Conservation (phyloP, 2,329 filamentous ascomycete genomes). For the Cylindrodendrum hubeiense region DNA sequence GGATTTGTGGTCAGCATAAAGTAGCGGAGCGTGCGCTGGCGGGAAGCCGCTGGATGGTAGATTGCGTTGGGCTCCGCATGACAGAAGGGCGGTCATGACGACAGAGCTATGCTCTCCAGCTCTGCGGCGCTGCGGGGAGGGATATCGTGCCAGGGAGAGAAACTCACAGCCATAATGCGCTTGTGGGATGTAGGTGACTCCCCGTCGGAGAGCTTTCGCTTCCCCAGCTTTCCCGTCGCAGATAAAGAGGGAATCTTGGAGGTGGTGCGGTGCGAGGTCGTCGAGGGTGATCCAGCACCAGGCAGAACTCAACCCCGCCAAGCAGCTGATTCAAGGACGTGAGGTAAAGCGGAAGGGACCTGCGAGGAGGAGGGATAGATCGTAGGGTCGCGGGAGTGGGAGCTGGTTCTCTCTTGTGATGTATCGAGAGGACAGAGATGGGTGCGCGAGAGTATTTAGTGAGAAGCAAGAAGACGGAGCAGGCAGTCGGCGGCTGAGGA, state of each 20-base stretch:
- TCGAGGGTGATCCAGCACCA: constrained; percentile 48
- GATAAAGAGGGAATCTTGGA: constrained; percentile 52
- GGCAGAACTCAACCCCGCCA: constrained; percentile 55
- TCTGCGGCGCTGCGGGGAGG: background rate
- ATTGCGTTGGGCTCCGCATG: background rate
- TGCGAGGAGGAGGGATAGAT: constrained; percentile 24
- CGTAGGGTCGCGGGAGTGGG: constrained; percentile 28
- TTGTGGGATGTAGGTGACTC: constrained; percentile 69
- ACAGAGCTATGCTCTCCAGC: constrained; percentile 1
- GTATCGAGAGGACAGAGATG: constrained; percentile 6
- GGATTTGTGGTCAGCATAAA: constrained; percentile 22
- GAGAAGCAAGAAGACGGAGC: constrained; percentile 24
- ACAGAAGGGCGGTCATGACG: constrained; percentile 12
- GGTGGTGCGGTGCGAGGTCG: constrained; percentile 34
- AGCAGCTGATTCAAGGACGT: constrained; percentile 28
- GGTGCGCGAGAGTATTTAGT: constrained; percentile 21
- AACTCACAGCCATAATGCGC: constrained; percentile 72
- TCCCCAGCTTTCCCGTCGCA: constrained; percentile 68
- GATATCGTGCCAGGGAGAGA: constrained; percentile 3
- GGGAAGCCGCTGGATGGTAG: background rate
- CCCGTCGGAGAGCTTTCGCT: constrained; percentile 75
- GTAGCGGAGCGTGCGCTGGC: background rate
- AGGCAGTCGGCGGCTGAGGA: constrained; percentile 29
- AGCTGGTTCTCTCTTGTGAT: constrained; percentile 10
- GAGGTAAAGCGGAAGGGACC: constrained; percentile 22